Evolutionary conservation across 805 yeast genomes (phyloP).

Genomic region (Candida patagonica): DNA sequence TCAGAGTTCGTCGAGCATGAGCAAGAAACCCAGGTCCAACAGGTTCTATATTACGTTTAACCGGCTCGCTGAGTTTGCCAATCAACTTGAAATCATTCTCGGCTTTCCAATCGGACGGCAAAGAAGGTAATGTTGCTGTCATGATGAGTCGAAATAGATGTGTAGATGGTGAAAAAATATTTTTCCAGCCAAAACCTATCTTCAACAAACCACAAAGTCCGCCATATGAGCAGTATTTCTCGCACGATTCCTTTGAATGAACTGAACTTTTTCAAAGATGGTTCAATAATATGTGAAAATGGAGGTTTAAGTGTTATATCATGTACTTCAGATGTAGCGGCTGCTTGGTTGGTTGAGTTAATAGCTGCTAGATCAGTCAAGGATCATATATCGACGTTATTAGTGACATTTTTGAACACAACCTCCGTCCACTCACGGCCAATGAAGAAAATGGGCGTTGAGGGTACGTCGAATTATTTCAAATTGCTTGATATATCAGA

Average conservation of each 20-base stretch:
- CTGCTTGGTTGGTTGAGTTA: slow-evolving; percentile 14
- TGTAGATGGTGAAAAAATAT: slow-evolving; percentile 1
- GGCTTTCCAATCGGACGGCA: slow-evolving; percentile 21
- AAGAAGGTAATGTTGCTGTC: slow-evolving; percentile 15
- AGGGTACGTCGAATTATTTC: slow-evolving; percentile 1
- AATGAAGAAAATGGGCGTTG: slow-evolving; percentile 6
- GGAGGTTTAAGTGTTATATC: slow-evolving; percentile 6
- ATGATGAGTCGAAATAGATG: not conserved
- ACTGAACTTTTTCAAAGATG: slow-evolving; percentile 8
- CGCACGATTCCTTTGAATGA: slow-evolving; percentile 4
- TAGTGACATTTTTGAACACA: slow-evolving; percentile 11
- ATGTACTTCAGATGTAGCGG: slow-evolving; percentile 10
- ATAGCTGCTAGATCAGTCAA: slow-evolving; percentile 5
- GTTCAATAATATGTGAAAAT: not conserved
- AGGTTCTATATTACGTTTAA: slow-evolving; percentile 74
- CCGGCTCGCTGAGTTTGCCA: slow-evolving; percentile 23
- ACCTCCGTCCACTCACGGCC: slow-evolving; percentile 2
- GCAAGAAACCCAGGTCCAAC: slow-evolving; percentile 94
- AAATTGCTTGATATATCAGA: slow-evolving; percentile 13
- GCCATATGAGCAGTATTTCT: no score
- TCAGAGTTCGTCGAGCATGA: slow-evolving; percentile 88
- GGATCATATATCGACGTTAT: slow-evolving; percentile 2
- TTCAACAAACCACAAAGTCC: no score
- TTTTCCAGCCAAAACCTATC: no score
- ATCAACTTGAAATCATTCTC: slow-evolving; percentile 22